phyloP scores from a whole-genome alignment of 208 protist genomes.

The Wallacemonas sp. region DNA sequence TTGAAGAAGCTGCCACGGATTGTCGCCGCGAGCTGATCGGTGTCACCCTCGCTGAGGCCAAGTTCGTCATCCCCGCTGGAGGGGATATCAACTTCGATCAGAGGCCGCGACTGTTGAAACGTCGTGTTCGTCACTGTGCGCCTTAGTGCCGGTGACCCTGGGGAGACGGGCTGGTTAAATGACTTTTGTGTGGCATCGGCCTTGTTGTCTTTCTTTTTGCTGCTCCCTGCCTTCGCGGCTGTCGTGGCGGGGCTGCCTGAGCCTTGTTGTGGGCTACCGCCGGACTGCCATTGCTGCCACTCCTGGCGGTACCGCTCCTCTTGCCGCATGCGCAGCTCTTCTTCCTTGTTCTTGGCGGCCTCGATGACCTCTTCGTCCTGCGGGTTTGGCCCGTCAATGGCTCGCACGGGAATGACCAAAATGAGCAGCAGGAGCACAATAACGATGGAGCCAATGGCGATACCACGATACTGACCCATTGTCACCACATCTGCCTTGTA shows the following conservation, averaged over 20 bases:
- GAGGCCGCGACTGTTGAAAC: slow-evolving; percentile 3
- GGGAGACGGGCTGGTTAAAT: too few relatives aligned
- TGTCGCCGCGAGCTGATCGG: background rate
- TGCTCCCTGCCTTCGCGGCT: too few relatives aligned
- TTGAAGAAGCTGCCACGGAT: background rate
- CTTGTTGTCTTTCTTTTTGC: too few relatives aligned
- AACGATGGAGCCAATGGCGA: slow-evolving; percentile 41
- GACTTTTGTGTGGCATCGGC: too few relatives aligned
- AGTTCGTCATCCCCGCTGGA: background rate
- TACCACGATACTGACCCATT: slow-evolving; percentile 21
- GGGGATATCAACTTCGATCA: slow-evolving; percentile 17
- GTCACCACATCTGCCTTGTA: slow-evolving; percentile 27
- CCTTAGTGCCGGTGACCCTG: too few relatives aligned
- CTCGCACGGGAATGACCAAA: slow-evolving; percentile 29
- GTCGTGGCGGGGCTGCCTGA: too few relatives aligned
- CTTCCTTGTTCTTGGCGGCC: slow-evolving; percentile 29
- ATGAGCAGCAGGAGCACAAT: slow-evolving; percentile 24
- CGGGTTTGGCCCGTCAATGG: slow-evolving; percentile 29
- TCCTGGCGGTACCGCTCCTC: slow-evolving; percentile 14
- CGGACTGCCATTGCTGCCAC: background rate
- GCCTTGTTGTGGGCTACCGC: background rate
- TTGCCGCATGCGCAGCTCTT: slow-evolving; percentile 21
- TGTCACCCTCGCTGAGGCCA: background rate
- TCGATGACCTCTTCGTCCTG: slow-evolving; percentile 45
- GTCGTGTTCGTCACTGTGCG: too few relatives aligned